These are phyloP conservation scores for Pseudogymnoascus destructans DNA, from an alignment of 2,329 filamentous ascomycete species.

Conservation along the genomic window DNA sequence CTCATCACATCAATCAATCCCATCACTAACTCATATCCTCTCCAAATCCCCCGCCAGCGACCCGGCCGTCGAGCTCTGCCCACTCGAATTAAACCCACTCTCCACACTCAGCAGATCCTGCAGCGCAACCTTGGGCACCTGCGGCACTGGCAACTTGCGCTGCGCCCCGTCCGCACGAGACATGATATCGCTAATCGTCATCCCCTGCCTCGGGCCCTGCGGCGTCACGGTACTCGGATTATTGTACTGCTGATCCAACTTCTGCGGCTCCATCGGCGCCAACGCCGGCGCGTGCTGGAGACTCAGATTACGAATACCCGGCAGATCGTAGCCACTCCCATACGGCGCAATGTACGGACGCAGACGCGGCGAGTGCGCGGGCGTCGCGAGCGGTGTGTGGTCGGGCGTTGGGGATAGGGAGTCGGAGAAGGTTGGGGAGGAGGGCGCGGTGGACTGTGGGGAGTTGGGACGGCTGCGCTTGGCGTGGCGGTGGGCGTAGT, in stretches of 20 bases:
- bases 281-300: constrained; percentile 45
- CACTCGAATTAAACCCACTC: constrained; percentile 35
- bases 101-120: constrained; percentile 66
- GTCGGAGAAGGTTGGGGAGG: constrained; percentile 92
- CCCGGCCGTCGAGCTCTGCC: not conserved
- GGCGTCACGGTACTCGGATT: constrained; percentile 30
- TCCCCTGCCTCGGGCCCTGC: constrained; percentile 29
- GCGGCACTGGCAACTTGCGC: constrained; percentile 80
- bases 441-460: constrained; percentile 88
- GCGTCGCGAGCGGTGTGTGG: constrained; percentile 95
- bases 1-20: not conserved
- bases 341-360: constrained; percentile 50
- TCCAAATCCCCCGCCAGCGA: not conserved
- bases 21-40: not conserved
- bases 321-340: constrained; percentile 62
- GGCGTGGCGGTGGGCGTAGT: constrained; percentile 59
- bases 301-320: constrained; percentile 60
- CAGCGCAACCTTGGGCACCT: constrained; percentile 78
- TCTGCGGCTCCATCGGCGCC: constrained; percentile 45
- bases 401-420: constrained; percentile 91
- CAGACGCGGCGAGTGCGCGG: constrained; percentile 85
- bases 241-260: not conserved
- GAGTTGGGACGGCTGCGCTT: constrained; percentile 91
- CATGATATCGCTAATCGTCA: constrained; percentile 87
- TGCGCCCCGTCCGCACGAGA: constrained; percentile 75